Conservation (phyloP, 805 yeast species). For the Teunomyces aglyptinius region DNA sequence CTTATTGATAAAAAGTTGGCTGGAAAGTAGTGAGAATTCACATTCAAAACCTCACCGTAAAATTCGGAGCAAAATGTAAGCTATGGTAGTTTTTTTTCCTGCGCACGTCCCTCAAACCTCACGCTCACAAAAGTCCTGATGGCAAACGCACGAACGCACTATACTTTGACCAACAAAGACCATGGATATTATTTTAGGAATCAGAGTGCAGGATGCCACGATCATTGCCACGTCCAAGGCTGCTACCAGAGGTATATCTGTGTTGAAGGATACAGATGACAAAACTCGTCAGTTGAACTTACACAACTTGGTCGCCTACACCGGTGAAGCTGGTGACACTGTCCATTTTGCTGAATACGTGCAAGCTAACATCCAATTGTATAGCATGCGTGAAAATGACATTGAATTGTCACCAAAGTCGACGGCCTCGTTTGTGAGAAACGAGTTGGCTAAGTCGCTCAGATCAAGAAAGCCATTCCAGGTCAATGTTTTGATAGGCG, state of each 20-base stretch:
- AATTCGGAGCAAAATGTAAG: neutral
- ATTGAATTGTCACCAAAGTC: constrained; percentile 81
- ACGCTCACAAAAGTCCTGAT: neutral
- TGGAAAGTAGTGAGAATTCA: neutral
- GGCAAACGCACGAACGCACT: constrained; percentile 1
- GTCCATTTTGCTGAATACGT: constrained; percentile 92
- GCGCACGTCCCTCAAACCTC: neutral
- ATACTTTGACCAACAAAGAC: neutral
- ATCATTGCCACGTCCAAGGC: constrained; percentile 94
- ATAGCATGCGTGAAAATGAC: constrained; percentile 77
- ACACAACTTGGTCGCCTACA: constrained; percentile 79
- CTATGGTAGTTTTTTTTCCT: neutral
- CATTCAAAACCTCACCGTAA: neutral
- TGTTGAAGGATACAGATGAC: constrained; percentile 74
- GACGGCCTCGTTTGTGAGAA: constrained; percentile 84
- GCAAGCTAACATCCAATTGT: constrained; percentile 87
- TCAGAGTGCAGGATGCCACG: constrained; percentile 76
- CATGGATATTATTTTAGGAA: constrained; percentile 92
- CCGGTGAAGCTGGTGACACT: constrained; percentile 97
- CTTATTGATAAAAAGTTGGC: constrained; percentile 32
- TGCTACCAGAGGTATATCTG: constrained; percentile 84
- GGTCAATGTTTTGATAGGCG: constrained; percentile 87
- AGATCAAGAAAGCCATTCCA: constrained; percentile 93
- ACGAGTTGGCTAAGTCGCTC: constrained; percentile 79
- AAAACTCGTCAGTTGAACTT: constrained; percentile 74